Conservation (phyloP, 306 rosid genomes). For the Sechiopsis laciniata region DNA sequence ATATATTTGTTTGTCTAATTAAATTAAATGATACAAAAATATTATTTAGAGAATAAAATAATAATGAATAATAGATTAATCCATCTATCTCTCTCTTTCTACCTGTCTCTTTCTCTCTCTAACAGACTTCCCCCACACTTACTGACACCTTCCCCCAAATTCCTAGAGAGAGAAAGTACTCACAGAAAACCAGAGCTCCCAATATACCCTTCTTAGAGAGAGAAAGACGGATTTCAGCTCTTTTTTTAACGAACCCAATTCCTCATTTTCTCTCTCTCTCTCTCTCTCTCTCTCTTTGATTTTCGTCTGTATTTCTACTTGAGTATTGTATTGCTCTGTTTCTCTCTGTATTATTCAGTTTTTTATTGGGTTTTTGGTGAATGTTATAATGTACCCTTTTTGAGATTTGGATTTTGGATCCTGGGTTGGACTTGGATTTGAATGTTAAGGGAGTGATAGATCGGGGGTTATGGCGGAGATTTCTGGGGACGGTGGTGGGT, state of each 20-base stretch:
- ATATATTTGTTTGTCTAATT: too few species aligned
- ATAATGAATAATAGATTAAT: too few species aligned
- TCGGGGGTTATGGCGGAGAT: constrained; percentile 76
- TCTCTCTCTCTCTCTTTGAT: neutral
- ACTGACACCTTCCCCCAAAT: constrained; percentile 34
- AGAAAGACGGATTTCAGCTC: neutral
- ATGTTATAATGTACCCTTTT: constrained; percentile 16
- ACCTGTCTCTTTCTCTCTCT: constrained; percentile 26
- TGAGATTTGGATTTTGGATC: constrained; percentile 45
- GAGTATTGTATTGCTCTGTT: neutral
- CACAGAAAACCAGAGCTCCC: constrained; percentile 17
- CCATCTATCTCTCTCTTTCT: constrained; percentile 19
- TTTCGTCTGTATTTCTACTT: constrained; percentile 1
- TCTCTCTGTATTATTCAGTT: neutral
- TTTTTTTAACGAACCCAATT: constrained; percentile 17
- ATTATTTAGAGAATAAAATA: too few species aligned
- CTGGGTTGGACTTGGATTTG: constrained; percentile 38
- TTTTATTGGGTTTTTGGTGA: neutral
- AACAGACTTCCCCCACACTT: constrained; percentile 23
- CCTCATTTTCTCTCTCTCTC: neutral
- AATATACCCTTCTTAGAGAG: constrained; percentile 10
- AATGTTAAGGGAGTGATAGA: constrained; percentile 63
- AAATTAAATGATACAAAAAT: too few species aligned
- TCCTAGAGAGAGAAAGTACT: constrained; percentile 46
- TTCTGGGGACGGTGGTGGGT: constrained; percentile 51